Base-by-base conservation (phyloP, 768 basidiomycete species). In the Agaricus blazei region DNA sequence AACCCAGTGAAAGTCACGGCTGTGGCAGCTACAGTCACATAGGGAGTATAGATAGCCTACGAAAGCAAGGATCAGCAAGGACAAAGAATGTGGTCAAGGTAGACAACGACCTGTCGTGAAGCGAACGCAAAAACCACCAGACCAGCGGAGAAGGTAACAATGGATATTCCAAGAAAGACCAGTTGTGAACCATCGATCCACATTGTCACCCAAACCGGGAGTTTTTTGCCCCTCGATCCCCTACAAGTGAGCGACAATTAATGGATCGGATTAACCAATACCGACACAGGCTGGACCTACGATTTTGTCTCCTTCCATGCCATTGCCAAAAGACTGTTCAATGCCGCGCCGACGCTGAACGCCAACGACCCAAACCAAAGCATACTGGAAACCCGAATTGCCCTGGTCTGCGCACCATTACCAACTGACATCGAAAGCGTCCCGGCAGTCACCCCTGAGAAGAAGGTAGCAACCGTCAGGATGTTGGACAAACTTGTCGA, bases 361-460 rank as follows among this genome's bases (percentile, higher is more conserved):
- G 66, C 58, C 45, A 67, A 34, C 6, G 65, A 63, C 19, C 59
- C 59, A 26, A 65, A 66, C 62, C 61, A 65, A 27, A 66, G 65
- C n/a, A 59, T 61, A 27, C 62, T 66, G 9, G 65, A 59, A n/a
- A 60, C n/a, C 14, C 23, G 57, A n/a, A 53, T 48, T 8, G 43
- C 8, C 7, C 9, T 29, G n/a, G 2, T 19, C 24, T 47, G 24
- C 15, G 24, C 34, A 19, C 23, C 37, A 4, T n/a, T 28, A 9
- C 36, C 12, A 11, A 48, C 12, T 4, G 53, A 54, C 53, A 54
- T 54, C 38, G 28, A 26, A 3, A 54, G 43, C 2, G 53, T 54
- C 6, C 45, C 38, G 3, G 45, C 53, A 3, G 53, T 54, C 11
- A 54, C 53, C 28, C 53, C 46, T 1, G 53, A 54, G 23, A 54